Percentiles rank a stretch among this genome's conserved stretches.
Evolutionary conservation across 352 stramenopile genomes (phyloP).

Genomic region (Pythium volutum): DNA sequence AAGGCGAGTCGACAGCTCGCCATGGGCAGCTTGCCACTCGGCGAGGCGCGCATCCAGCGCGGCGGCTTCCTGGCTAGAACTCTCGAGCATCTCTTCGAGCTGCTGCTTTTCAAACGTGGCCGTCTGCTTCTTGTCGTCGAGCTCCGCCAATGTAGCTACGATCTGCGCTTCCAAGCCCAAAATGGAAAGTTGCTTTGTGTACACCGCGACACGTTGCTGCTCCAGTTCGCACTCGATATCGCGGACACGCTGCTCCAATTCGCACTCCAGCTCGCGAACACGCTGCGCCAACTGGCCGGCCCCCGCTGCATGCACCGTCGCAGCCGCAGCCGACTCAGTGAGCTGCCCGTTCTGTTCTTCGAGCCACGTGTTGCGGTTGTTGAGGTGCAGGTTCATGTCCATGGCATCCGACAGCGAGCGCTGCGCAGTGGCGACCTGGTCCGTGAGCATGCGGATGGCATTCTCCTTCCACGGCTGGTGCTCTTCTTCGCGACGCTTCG

Average conservation of each 20-base stretch:
- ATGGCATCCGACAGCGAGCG: constrained; percentile 79
- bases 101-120: constrained; percentile 15
- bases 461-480: constrained; percentile 41
- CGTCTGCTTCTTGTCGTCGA: constrained; percentile 5
- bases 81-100: constrained; percentile 17
- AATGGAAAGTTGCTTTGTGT: constrained; percentile 6
- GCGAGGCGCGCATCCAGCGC: constrained; percentile 13
- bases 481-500: constrained; percentile 21
- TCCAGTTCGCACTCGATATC: constrained; percentile 12
- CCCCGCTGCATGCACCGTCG: not conserved
- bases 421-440: constrained; percentile 68
- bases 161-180: not conserved
- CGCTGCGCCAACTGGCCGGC: constrained; percentile 17
- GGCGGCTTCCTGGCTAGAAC: constrained; percentile 11
- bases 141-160: not conserved
- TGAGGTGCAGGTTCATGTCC: constrained; percentile 79
- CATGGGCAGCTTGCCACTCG: constrained; percentile 14
- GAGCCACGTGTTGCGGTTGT: constrained; percentile 72
- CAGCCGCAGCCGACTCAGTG: constrained; percentile 4
- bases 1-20: constrained; percentile 10
- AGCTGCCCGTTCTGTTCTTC: constrained; percentile 69
- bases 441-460: constrained; percentile 60
- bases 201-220: not conserved
- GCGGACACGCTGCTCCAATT: not conserved
- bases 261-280: constrained; percentile 2